Conservation (phyloP, 805 yeast genomes). For the Hanseniaspora singularis region DNA sequence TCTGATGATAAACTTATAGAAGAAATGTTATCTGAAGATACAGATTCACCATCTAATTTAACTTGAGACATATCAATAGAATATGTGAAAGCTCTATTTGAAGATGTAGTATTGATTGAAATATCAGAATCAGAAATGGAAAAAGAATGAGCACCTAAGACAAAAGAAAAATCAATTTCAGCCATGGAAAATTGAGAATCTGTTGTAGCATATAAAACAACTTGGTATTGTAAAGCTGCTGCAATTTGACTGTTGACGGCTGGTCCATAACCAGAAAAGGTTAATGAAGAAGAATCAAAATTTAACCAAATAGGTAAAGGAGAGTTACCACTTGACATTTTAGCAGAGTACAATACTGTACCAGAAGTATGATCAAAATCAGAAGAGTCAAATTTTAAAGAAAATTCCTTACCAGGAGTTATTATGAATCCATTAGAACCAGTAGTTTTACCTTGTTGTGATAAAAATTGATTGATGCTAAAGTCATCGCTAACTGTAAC, state of each 20-base stretch:
- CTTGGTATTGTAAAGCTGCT: slow-evolving; percentile 61
- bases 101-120: slow-evolving; percentile 49
- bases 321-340: slow-evolving; percentile 57
- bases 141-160: slow-evolving; percentile 81
- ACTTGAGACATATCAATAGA: slow-evolving; percentile 53
- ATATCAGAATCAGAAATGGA: slow-evolving; percentile 46
- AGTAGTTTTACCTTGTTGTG: slow-evolving; percentile 60
- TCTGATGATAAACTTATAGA: slow-evolving; percentile 16
- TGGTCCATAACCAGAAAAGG: slow-evolving; percentile 83
- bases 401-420: slow-evolving; percentile 54
- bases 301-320: slow-evolving; percentile 85
- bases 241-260: slow-evolving; percentile 75
- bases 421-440: slow-evolving; percentile 66
- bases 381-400: slow-evolving; percentile 48
- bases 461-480: slow-evolving; percentile 37
- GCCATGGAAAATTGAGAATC: slow-evolving; percentile 61
- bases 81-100: slow-evolving; percentile 31
- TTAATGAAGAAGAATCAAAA: slow-evolving; percentile 49
- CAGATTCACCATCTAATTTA: slow-evolving; percentile 46
- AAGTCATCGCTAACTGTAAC: slow-evolving; percentile 32
- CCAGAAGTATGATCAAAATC: slow-evolving; percentile 27
- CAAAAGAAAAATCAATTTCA: slow-evolving; percentile 53
- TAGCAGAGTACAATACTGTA: slow-evolving; percentile 51
- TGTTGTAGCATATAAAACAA: slow-evolving; percentile 70
- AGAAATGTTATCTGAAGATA: slow-evolving; percentile 35